These are phyloP conservation scores for Oidiodendron maius DNA, from an alignment of 495 filamentous ascomycete species.

Conservation along the genomic window DNA sequence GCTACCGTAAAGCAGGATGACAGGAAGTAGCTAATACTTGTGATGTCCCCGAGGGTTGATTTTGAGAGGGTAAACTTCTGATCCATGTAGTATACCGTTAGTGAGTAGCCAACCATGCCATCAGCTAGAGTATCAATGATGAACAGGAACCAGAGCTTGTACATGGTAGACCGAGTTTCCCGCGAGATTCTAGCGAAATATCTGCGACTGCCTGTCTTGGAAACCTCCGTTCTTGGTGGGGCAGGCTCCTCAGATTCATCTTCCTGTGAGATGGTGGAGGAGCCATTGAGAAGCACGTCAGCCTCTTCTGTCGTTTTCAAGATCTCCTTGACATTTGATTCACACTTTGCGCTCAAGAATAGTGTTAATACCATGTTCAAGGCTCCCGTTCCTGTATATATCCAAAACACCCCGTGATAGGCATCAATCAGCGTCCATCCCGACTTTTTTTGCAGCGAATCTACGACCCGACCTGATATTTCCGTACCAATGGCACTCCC, in stretches of 20 bases:
- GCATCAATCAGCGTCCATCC: conserved; percentile 53
- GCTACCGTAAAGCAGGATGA: conserved; percentile 62
- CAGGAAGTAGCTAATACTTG: conserved; percentile 59
- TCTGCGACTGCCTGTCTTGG: conserved; percentile 12
- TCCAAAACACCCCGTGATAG: conserved; percentile 64
- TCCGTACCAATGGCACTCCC: conserved; percentile 62
- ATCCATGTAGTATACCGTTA: conserved; percentile 75
- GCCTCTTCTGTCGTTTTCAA: conserved; percentile 26
- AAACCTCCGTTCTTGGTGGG: background rate
- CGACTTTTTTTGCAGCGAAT: conserved; percentile 39
- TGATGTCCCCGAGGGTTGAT: conserved; percentile 63
- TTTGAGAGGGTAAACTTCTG: conserved; percentile 66
- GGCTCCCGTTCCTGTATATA: conserved; percentile 60
- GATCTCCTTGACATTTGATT: conserved; percentile 36
- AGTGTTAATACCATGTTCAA: conserved; percentile 60
- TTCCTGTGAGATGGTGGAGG: conserved; percentile 1
- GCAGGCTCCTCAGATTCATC: conserved; percentile 16
- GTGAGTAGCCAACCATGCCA: conserved; percentile 46
- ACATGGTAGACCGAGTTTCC: conserved; percentile 52
- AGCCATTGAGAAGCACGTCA: conserved; percentile 39
- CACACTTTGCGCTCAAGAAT: conserved; percentile 53
- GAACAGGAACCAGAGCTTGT: conserved; percentile 69
- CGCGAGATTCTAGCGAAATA: conserved; percentile 46
- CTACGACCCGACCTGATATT: conserved; percentile 59
- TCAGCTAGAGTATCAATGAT: conserved; percentile 73